Percentiles rank a stretch among this genome's conserved stretches.
These are phyloP conservation scores for Euphorbia celastroides DNA, from an alignment of 441 rosid species.

Conservation along the genomic window DNA sequence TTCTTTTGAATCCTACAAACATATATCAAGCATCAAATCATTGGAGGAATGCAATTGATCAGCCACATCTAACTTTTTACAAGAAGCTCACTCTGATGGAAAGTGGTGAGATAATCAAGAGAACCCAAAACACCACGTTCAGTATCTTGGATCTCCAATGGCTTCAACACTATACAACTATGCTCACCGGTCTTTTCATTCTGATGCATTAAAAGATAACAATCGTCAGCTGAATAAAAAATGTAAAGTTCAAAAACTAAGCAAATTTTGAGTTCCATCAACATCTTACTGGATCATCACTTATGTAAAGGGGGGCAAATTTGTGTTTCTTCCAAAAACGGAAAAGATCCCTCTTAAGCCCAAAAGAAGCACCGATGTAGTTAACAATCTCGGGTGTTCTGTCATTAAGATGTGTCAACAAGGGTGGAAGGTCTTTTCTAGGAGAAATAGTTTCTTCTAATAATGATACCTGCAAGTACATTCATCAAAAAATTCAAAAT, in stretches of 20 bases:
- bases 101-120: neutral
- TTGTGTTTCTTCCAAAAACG: neutral
- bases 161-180: neutral
- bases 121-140: neutral
- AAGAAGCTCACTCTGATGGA: neutral
- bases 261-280: neutral
- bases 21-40: neutral
- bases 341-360: neutral
- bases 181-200: neutral
- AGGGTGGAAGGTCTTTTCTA: neutral
- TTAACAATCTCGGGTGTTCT: neutral
- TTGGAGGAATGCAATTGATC: neutral
- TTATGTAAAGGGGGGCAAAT: neutral
- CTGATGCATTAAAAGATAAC: neutral
- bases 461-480: neutral
- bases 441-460: neutral
- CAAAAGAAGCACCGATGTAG: neutral
- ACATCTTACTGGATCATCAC: neutral
- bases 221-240: neutral
- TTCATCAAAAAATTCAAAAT: neutral
- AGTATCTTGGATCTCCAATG: neutral
- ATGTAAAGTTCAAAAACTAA: neutral
- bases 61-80: neutral
- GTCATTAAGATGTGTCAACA: neutral
- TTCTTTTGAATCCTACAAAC: neutral